Evolutionary conservation across 495 filamentous ascomycete species (phyloP).

Genomic region (Cryomyces antarcticus): DNA sequence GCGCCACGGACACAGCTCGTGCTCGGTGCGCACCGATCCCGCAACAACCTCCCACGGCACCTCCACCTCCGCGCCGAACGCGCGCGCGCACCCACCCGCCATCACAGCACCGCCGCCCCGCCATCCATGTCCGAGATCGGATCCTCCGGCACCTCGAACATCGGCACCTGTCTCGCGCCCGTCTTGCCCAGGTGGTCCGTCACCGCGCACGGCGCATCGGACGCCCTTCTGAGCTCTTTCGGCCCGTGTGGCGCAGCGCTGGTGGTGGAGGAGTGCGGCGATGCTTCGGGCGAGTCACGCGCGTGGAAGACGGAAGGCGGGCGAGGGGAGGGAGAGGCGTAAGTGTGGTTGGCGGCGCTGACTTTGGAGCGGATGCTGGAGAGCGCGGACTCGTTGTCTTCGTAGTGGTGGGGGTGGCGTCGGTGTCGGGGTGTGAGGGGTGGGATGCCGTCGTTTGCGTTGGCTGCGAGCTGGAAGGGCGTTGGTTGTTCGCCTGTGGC

Average conservation of each 20-base stretch:
- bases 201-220: not conserved
- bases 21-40: too few species aligned
- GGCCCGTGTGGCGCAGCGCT: not conserved
- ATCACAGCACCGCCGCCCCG: not conserved
- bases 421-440: too few species aligned
- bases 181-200: not conserved
- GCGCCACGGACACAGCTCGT: too few species aligned
- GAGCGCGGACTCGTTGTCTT: slow-evolving; percentile 5
- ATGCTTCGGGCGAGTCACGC: not conserved
- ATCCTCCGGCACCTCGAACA: slow-evolving; percentile 8
- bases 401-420: not conserved
- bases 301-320: not conserved
- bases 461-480: too few species aligned
- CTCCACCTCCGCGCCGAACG: too few species aligned
- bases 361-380: slow-evolving; percentile 7
- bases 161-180: slow-evolving; percentile 6
- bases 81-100: not conserved
- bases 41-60: too few species aligned
- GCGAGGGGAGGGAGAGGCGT: not conserved
- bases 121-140: slow-evolving; percentile 1
- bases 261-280: not conserved
- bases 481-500: too few species aligned
- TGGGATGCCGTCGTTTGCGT: too few species aligned
- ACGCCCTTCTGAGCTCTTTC: not conserved
- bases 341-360: slow-evolving; percentile 2